Evolutionary conservation across 1,139 yeast species (phyloP).

Genomic region (Blastobotrys petasosporus): DNA sequence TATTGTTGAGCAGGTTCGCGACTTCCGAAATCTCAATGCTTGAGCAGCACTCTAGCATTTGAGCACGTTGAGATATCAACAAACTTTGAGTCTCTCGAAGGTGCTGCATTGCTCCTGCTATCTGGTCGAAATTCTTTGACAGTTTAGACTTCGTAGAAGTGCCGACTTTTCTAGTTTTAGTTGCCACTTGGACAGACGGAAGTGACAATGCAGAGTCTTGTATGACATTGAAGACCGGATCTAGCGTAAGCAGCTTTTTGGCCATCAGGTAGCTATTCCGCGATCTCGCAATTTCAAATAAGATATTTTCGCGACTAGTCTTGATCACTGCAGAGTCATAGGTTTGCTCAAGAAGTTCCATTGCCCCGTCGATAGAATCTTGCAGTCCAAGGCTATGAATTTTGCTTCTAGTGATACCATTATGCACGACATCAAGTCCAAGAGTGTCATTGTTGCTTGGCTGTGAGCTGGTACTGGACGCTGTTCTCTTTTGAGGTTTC

Average conservation of each 20-base stretch:
- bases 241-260: conserved; percentile 26
- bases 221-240: conserved; percentile 44
- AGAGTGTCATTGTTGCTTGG: conserved; percentile 3
- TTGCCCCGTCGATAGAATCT: conserved; percentile 20
- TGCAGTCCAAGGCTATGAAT: conserved; percentile 25
- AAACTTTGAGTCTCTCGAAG: conserved; percentile 14
- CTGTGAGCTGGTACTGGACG: background rate
- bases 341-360: conserved; percentile 15
- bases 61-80: conserved; percentile 7
- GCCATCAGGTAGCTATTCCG: conserved; percentile 24
- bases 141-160: background rate
- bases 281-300: conserved; percentile 22
- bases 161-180: background rate
- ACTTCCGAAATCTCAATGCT: conserved; percentile 21
- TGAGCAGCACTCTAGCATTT: conserved; percentile 17
- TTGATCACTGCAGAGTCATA: conserved; percentile 6
- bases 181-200: conserved; percentile 32
- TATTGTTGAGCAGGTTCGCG: conserved; percentile 20
- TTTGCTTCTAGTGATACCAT: conserved; percentile 21
- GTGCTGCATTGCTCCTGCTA: conserved; percentile 13
- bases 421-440: conserved; percentile 21
- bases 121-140: background rate
- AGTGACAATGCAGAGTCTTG: conserved; percentile 45
- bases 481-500: background rate
- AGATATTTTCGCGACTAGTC: conserved; percentile 19